A percentile compares a stretch with the other conserved stretches of the same genome.
Evolutionary conservation across 208 protist genomes (phyloP).

Genomic region (Acanthamoeba rhysodes): DNA sequence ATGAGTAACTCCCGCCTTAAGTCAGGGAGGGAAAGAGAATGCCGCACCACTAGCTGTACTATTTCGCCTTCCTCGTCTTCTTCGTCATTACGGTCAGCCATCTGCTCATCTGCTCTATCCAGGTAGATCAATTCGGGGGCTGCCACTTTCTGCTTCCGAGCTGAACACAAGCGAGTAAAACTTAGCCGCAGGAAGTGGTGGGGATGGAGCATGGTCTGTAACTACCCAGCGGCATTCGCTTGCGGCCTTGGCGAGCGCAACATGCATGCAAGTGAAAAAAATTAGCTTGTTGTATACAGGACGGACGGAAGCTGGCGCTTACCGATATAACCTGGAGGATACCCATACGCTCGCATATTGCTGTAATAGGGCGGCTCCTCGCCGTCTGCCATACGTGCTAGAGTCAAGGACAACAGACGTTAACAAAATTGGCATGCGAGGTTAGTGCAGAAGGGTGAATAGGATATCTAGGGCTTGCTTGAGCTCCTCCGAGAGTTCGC

Average conservation of each 20-base stretch:
- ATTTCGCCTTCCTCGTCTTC: background rate
- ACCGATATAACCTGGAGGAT: conserved; percentile 21
- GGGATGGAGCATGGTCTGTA: background rate
- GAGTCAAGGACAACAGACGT: background rate
- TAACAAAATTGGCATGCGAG: background rate
- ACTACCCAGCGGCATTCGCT: background rate
- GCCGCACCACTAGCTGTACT: background rate
- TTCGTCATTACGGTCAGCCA: background rate
- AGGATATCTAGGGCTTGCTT: background rate
- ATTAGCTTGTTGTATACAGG: background rate
- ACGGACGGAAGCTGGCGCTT: background rate
- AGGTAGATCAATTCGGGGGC: conserved; percentile 5
- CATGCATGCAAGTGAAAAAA: background rate
- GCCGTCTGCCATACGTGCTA: background rate
- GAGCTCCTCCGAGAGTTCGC: conserved; percentile 1
- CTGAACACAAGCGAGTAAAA: background rate
- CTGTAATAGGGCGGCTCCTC: conserved; percentile 31
- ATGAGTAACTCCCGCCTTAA: background rate
- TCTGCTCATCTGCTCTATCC: background rate
- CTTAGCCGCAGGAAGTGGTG: background rate
- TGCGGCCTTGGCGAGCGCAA: background rate
- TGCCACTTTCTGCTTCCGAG: background rate
- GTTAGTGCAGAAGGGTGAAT: background rate
- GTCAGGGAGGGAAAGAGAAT: background rate
- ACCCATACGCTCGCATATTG: background rate